Base-by-base conservation (phyloP, 345 rosid species). In the Aquilaria yunnanensis region DNA sequence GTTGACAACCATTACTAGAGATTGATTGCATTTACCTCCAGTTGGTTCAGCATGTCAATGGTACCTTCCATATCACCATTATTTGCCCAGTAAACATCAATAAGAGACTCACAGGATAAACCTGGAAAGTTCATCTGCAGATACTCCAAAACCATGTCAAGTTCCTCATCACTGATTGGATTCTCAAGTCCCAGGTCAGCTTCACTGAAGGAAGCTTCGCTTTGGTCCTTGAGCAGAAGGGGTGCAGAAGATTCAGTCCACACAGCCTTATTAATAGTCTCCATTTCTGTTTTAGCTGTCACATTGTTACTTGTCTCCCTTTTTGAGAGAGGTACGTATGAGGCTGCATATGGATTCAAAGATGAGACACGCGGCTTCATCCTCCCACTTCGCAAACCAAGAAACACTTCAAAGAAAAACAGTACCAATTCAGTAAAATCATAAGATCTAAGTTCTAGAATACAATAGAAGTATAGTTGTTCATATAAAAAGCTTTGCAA, bases 11-110 rank as follows among this genome's bases (percentile, higher is more conserved):
- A 37, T 37, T 9, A 61, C 62, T 37, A 60, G 47, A 7, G 13
- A 31, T 50, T 1, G 9, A 50, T 29, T 51, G 11, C 12, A 43
- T 49, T 70, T 75, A 92, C 98, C 98, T 85, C 97, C 62, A 92
- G 94, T 50, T 85, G 90, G 65, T 61, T 75, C 16, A 92, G 80
- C 97, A 92, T 92, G 73, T 92, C 97, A 57, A 81, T 12, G 58
- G 94, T 64, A n/a, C 89, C 89, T 32, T 89, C 97, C 64, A 87
- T 62, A 78, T 92, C 97, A 48, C 83, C 79, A 54, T 61, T 74
- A 74, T 84, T 92, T 30, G 88, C 98, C 72, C 73, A 58, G 79
- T 85, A 85, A 5, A 89, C 97, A 73, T 76, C 94, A 59, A 66
- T 66, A 45, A 92, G 79, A 63, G 98, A 87, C 70, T 87, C 87